Evolutionary conservation across 139 green algal genomes (phyloP).

Genomic region (Chlorella sp.): DNA sequence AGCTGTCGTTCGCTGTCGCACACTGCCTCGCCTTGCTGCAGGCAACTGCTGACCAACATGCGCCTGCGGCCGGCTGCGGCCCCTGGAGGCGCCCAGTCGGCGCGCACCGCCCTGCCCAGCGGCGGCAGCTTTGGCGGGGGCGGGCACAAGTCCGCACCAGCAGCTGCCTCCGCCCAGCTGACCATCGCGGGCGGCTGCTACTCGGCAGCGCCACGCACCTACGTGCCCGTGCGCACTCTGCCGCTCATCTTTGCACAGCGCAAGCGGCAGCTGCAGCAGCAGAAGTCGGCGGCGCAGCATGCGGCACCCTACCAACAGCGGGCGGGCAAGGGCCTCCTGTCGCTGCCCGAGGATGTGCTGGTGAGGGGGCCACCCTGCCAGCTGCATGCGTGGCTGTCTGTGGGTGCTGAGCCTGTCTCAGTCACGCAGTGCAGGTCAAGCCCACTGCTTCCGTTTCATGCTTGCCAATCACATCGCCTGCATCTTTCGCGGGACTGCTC

Average conservation of each 20-base stretch:
- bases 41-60: conserved; percentile 39
- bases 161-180: not conserved
- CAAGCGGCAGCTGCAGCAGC: conserved; percentile 39
- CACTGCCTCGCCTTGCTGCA: not conserved
- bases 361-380: conserved; percentile 3
- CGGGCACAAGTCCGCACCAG: too few species aligned
- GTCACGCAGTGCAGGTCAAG: too few species aligned
- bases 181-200: not conserved
- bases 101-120: not conserved
- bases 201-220: conserved; percentile 6
- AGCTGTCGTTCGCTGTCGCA: not conserved
- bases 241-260: conserved; percentile 47
- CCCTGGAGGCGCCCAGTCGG: not conserved
- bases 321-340: conserved; percentile 40
- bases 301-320: conserved; percentile 29
- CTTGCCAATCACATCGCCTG: not conserved
- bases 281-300: conserved; percentile 26
- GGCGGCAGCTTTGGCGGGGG: not conserved
- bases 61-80: conserved; percentile 17
- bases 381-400: not conserved
- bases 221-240: conserved; percentile 32
- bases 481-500: not conserved
- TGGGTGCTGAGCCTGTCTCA: not conserved
- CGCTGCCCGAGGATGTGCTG: conserved; percentile 59
- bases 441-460: too few species aligned